These are phyloP conservation scores for Carex parvula DNA, from an alignment of 176 grass and related monocot species.

Conservation along the genomic window DNA sequence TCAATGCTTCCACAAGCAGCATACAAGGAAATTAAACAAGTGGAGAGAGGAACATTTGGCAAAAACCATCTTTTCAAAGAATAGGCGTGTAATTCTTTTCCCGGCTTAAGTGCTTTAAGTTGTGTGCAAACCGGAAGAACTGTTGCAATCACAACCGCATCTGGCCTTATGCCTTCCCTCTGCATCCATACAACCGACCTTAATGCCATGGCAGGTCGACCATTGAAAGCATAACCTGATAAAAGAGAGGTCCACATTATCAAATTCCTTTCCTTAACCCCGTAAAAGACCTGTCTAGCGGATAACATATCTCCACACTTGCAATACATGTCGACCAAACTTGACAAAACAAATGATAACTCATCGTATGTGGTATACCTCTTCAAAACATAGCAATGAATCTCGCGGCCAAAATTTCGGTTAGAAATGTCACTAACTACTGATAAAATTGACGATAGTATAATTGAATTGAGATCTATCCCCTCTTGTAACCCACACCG, in stretches of 20 bases:
- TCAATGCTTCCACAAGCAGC: conserved; percentile 39
- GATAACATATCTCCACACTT: conserved; percentile 79
- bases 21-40: conserved; percentile 79
- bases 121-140: conserved; percentile 74
- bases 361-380: conserved; percentile 49
- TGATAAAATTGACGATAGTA: conserved; percentile 58
- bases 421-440: conserved; percentile 55
- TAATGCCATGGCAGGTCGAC: conserved; percentile 61
- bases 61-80: conserved; percentile 78
- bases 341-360: conserved; percentile 52
- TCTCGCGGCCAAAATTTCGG: conserved; percentile 60
- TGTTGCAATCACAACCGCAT: conserved; percentile 62
- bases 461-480: conserved; percentile 65
- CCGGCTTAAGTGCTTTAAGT: conserved; percentile 52
- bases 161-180: conserved; percentile 70
- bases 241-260: conserved; percentile 80
- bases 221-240: conserved; percentile 84
- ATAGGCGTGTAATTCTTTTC: conserved; percentile 73
- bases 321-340: conserved; percentile 88
- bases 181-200: conserved; percentile 93
- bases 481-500: conserved; percentile 60
- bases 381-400: conserved; percentile 75
- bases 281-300: conserved; percentile 70
- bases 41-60: conserved; percentile 64
- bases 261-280: conserved; percentile 55